A percentile compares a stretch with the other conserved stretches of the same genome.
These are phyloP conservation scores for Fonsecaea monophora DNA, from an alignment of 2,329 filamentous ascomycete genomes.

Conservation along the genomic window DNA sequence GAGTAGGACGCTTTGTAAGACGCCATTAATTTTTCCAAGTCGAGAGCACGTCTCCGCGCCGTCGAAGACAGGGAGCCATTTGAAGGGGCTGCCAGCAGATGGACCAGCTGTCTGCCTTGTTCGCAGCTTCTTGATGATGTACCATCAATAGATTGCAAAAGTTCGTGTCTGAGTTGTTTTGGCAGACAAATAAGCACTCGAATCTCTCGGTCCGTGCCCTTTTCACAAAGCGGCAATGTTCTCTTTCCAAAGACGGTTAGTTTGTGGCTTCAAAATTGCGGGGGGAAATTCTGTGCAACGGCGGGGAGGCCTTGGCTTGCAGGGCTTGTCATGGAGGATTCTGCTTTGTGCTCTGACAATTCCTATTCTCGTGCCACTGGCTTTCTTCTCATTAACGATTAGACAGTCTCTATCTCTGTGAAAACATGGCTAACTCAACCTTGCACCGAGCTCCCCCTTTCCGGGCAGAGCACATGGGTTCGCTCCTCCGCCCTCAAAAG, in stretches of 20 bases:
- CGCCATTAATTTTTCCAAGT: not conserved
- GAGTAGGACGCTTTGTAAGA: not conserved
- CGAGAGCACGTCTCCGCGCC: not conserved
- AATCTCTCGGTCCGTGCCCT: not conserved
- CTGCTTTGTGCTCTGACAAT: not conserved
- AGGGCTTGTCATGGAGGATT: not conserved
- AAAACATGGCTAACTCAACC: slow-evolving; percentile 28
- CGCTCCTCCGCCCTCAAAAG: slow-evolving; percentile 69
- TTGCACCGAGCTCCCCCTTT: slow-evolving; percentile 60
- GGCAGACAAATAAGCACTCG: too few relatives aligned
- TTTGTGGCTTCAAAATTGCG: not conserved
- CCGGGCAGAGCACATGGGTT: slow-evolving; percentile 75
- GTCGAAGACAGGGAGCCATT: not conserved
- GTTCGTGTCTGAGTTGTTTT: not conserved
- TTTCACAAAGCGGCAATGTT: not conserved
- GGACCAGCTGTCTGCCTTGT: not conserved
- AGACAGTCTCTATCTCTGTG: not conserved
- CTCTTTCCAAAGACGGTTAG: not conserved
- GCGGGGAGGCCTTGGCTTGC: not conserved
- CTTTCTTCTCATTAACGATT: not conserved
- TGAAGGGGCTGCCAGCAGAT: not conserved
- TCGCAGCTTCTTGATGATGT: not conserved
- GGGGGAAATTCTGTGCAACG: not conserved
- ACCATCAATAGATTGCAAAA: slow-evolving; percentile 1
- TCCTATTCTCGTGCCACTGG: not conserved